These are phyloP conservation scores for Alternaria sp. DNA, from an alignment of 2,329 filamentous ascomycete genomes.

Conservation along the genomic window DNA sequence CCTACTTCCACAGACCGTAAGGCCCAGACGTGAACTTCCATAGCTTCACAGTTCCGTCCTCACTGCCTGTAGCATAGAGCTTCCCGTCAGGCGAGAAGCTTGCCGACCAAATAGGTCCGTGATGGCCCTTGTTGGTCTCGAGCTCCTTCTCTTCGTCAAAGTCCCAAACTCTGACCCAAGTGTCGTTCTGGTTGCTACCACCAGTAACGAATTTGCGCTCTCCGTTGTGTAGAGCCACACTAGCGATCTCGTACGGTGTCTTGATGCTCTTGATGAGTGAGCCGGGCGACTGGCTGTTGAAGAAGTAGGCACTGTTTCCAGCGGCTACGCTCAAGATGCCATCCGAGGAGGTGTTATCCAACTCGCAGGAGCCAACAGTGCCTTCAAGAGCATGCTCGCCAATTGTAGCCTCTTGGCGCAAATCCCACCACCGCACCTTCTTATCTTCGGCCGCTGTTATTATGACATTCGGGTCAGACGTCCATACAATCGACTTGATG, in stretches of 20 bases:
- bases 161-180: slow-evolving; percentile 95
- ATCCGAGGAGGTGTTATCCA: slow-evolving; percentile 69
- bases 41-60: slow-evolving; percentile 97
- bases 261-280: slow-evolving; percentile 78
- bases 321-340: slow-evolving; percentile 87
- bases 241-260: slow-evolving; percentile 85
- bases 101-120: slow-evolving; percentile 96
- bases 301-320: slow-evolving; percentile 94
- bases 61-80: slow-evolving; percentile 93
- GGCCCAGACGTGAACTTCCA: slow-evolving; percentile 73
- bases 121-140: slow-evolving; percentile 94
- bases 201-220: slow-evolving; percentile 88
- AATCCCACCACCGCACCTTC: slow-evolving; percentile 92
- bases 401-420: slow-evolving; percentile 77
- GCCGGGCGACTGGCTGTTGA: slow-evolving; percentile 76
- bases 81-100: slow-evolving; percentile 95
- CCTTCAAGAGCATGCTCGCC: slow-evolving; percentile 82
- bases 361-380: slow-evolving; percentile 89
- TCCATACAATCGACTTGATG: slow-evolving; percentile 98
- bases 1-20: slow-evolving; percentile 70
- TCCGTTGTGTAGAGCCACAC: slow-evolving; percentile 84
- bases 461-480: slow-evolving; percentile 83
- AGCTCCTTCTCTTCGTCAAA: slow-evolving; percentile 85
- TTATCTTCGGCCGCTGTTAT: slow-evolving; percentile 92
- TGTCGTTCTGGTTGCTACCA: slow-evolving; percentile 77